These are phyloP conservation scores for Copromyces sp. DNA, from an alignment of 495 filamentous ascomycete species.

Conservation along the genomic window DNA sequence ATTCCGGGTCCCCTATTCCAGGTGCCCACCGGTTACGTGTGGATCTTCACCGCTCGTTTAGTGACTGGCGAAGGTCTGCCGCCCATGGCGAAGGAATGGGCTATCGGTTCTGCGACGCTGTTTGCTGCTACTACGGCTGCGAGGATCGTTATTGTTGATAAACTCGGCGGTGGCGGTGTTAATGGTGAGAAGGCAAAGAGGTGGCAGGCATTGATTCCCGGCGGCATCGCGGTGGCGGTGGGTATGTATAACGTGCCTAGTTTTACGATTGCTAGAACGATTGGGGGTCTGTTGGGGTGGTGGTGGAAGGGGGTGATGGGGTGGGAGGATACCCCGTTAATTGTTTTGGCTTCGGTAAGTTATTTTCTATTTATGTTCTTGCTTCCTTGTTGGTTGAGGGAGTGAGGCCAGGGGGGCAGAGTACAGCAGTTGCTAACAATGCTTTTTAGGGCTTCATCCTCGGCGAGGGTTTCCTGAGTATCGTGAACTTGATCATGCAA, in stretches of 20 bases:
- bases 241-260: conserved; percentile 87
- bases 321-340: conserved; percentile 47
- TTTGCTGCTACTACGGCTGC: conserved; percentile 61
- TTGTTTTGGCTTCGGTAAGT: conserved; percentile 46
- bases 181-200: conserved; percentile 25
- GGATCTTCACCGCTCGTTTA: conserved; percentile 90
- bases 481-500: conserved; percentile 78
- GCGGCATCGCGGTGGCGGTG: conserved; percentile 91
- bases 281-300: conserved; percentile 78
- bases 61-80: conserved; percentile 92
- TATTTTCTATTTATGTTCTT: not conserved
- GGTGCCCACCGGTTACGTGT: conserved; percentile 88
- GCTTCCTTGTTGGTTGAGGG: not conserved
- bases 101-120: conserved; percentile 55
- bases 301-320: conserved; percentile 53
- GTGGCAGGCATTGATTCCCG: conserved; percentile 60
- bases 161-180: not conserved
- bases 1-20: conserved; percentile 85
- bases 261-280: conserved; percentile 82
- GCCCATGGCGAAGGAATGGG: conserved; percentile 66
- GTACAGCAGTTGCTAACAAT: conserved; percentile 3
- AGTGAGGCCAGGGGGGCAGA: not conserved
- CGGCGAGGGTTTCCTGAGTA: conserved; percentile 89
- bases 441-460: conserved; percentile 62
- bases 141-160: conserved; percentile 38